These are phyloP conservation scores for Termitomyces sp. DNA, from an alignment of 1,284 basidiomycete genomes.

Conservation along the genomic window DNA sequence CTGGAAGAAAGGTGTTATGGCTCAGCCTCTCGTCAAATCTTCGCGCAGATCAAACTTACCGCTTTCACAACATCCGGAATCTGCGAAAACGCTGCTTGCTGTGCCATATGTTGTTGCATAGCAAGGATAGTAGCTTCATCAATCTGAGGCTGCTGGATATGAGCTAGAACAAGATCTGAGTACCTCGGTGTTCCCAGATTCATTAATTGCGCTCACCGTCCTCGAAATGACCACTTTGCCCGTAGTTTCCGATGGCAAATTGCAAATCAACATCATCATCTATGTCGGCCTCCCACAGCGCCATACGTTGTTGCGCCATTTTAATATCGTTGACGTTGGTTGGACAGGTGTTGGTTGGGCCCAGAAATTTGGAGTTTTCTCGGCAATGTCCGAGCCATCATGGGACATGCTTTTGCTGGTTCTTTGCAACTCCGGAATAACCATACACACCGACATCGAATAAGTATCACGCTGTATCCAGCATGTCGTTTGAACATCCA, in stretches of 20 bases:
- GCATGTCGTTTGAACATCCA: not conserved
- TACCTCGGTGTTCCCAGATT: not conserved
- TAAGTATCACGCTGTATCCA: not conserved
- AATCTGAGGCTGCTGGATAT: slow-evolving; percentile 52
- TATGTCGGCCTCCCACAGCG: slow-evolving; percentile 69
- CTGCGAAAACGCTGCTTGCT: slow-evolving; percentile 71
- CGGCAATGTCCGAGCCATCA: slow-evolving; percentile 20
- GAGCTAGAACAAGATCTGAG: slow-evolving; percentile 22
- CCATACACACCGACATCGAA: too few relatives aligned
- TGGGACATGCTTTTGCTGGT: not conserved
- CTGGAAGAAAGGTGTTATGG: slow-evolving; percentile 31
- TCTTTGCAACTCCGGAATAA: too few relatives aligned
- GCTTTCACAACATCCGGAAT: slow-evolving; percentile 80
- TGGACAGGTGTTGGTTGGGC: slow-evolving; percentile 9
- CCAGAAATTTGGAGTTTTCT: slow-evolving; percentile 23
- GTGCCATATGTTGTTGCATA: slow-evolving; percentile 75
- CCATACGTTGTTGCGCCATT: slow-evolving; percentile 60
- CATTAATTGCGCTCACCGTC: slow-evolving; percentile 42
- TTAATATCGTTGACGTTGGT: slow-evolving; percentile 12
- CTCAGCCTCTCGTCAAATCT: slow-evolving; percentile 3
- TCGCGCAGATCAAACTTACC: slow-evolving; percentile 37
- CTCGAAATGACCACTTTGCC: slow-evolving; percentile 62
- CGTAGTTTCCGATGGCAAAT: slow-evolving; percentile 66
- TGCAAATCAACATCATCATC: slow-evolving; percentile 75
- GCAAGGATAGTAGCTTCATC: slow-evolving; percentile 63